Evolutionary conservation across 2,329 filamentous ascomycete species (phyloP).

Genomic region (Monosporascus ibericus): DNA sequence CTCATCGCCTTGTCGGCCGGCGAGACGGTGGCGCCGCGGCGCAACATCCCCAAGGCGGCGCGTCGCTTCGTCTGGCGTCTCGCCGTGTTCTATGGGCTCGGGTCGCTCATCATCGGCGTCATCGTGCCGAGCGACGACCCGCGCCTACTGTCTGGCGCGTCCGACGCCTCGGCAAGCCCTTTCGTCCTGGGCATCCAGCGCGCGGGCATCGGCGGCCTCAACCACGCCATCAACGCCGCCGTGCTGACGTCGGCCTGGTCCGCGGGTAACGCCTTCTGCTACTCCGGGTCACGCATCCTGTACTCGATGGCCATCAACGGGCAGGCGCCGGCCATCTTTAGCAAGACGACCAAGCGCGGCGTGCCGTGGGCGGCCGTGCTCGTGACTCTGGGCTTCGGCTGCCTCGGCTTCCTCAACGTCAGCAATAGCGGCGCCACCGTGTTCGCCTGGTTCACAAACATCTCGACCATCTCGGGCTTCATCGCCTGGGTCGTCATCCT

Average conservation of each 20-base stretch:
- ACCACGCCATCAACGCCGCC: slow-evolving; percentile 62
- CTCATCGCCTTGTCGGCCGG: slow-evolving; percentile 58
- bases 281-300: slow-evolving; percentile 63
- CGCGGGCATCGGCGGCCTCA: slow-evolving; percentile 56
- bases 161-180: slow-evolving; percentile 55
- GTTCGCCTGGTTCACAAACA: slow-evolving; percentile 67
- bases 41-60: slow-evolving; percentile 61
- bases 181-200: slow-evolving; percentile 63
- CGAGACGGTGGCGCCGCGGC: slow-evolving; percentile 57
- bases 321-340: slow-evolving; percentile 59
- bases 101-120: slow-evolving; percentile 54
- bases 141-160: slow-evolving; percentile 50
- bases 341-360: slow-evolving; percentile 52
- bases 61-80: slow-evolving; percentile 57
- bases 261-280: slow-evolving; percentile 55
- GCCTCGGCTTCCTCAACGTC: slow-evolving; percentile 65
- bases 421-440: slow-evolving; percentile 56
- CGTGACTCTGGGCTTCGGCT: slow-evolving; percentile 52
- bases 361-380: slow-evolving; percentile 53
- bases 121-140: slow-evolving; percentile 60
- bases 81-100: slow-evolving; percentile 58
- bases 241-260: slow-evolving; percentile 62
- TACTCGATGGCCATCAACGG: slow-evolving; percentile 62
- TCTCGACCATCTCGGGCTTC: slow-evolving; percentile 57
- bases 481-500: slow-evolving; percentile 56